Base-by-base conservation (phyloP, 2,329 filamentous ascomycete species). In the Aphanoascus verrucosus region DNA sequence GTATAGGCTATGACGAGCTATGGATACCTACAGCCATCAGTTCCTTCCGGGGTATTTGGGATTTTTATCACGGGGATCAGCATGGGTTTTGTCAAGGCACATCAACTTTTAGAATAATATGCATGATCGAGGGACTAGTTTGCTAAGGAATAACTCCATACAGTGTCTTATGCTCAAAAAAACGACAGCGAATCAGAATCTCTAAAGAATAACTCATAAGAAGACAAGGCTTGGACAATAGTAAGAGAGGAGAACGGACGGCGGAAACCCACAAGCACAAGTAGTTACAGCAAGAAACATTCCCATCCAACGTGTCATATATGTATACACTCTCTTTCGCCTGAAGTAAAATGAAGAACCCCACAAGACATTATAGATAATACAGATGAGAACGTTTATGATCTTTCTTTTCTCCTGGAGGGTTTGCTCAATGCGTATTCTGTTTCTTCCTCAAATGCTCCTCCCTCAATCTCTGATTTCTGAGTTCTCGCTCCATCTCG, bases 401-500 rank as follows among this genome's bases (percentile, higher is more conserved):
- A 23, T 19, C 38, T 9, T 32, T 44, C 37, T 40, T 19, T 11
- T 34, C 15, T 38, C 5, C 4, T 43, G 31, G n/a, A 15, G 35
- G 28, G 20, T 41, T 42, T 54, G 23, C 53, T 53, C 38, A 41
- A 15, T 41, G 47, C 23, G 8, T 6, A 32, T 52, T 44, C 34
- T 28, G 37, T 12, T 23, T n/a, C 48, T 56, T 59, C 42, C 35
- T 55, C 19, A 34, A 19, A 54, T 49, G 49, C 15, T 58, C 49
- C 20, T 53, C 52, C 31, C 52, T 38, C 19, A 37, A 19, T 31
- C 49, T 45, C 15, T 52, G 45, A 44, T 69, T 70, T 14, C 64
- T 62, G 54, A 68, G 61, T 50, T 69, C 64, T 42, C 67, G 65
- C 52, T 65, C 66, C 38, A 55, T 59, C 8, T 61, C 58, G 31